A percentile compares a stretch with the other conserved stretches of the same genome.
Conservation (phyloP, 345 rosid genomes). For the Arabis alpina region DNA sequence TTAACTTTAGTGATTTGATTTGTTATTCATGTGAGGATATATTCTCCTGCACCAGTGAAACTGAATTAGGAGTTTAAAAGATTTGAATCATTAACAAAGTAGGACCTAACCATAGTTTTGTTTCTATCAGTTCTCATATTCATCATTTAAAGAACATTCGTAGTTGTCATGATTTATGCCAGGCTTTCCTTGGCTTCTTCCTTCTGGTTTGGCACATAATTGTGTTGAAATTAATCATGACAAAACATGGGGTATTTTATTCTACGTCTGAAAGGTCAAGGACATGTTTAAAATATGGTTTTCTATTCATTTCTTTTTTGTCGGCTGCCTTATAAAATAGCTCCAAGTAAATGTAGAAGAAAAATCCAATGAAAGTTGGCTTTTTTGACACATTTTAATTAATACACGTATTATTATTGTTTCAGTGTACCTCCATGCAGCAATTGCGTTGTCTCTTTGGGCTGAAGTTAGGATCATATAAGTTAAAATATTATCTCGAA, state of each 20-base stretch:
- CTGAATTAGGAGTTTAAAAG: not conserved
- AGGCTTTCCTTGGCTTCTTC: conserved; percentile 31
- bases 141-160: conserved; percentile 2
- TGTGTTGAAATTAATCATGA: conserved; percentile 10
- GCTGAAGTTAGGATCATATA: conserved; percentile 14
- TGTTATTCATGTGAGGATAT: not conserved
- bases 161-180: conserved; percentile 17
- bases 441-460: conserved; percentile 29
- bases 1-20: not conserved
- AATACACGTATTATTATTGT: conserved; percentile 4
- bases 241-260: conserved; percentile 6
- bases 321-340: conserved; percentile 6
- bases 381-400: not conserved
- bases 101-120: conserved; percentile 16
- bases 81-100: conserved; percentile 8
- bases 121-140: not conserved
- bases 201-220: conserved; percentile 16
- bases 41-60: conserved; percentile 14
- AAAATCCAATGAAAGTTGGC: conserved; percentile 22
- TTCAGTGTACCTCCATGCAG: conserved; percentile 5
- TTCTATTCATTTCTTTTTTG: not conserved
- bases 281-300: conserved; percentile 30
- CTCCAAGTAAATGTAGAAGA: conserved; percentile 1
- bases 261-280: conserved; percentile 7
- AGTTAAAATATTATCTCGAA: conserved; percentile 20